Evolutionary conservation across 1,284 basidiomycete species (phyloP), one percentile per base, ranked within the genome.

Genomic region (Leccinum pallidistipes): DNA sequence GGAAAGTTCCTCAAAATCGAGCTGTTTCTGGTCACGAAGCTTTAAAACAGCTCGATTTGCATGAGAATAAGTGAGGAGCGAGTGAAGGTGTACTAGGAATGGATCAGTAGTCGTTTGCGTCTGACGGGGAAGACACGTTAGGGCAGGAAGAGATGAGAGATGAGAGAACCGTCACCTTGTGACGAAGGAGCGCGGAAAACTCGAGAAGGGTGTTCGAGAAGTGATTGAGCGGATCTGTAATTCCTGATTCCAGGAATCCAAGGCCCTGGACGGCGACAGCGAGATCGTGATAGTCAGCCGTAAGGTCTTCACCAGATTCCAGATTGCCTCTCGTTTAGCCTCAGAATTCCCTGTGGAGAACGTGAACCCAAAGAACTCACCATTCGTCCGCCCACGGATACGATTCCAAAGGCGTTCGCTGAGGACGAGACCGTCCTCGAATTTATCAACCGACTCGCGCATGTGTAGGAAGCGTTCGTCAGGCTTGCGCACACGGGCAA

Each of bases 1-100:
- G 5, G 95, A 96, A 5, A 98, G 85, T 72, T 98, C 97, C 77
- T 99, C 97, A 68, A 98, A 98, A 74, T 99, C 97, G 58, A 98
- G 86, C 76, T 99, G 97, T 76, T 98, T 99, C 77, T 98, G 95
- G 75, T 99, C 97, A 53, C 97, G 88, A 38, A 98, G 83, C 76
- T 94, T 97, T 63, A 99, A 84, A 5, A 98, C 94, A 8, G 89
- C 87, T 56, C 93, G 88, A 70, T 98, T 97, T 29, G 94, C 88
- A 67, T 92, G 86, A 0, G 95, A 91, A 74, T 98, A 98, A 8
- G 88, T 86, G 7, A 96, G 81, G 5, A 98, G 81, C 1, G 95
- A 95, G 69, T 97, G 94, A 6, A 97, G 81, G 69, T 97, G 94
- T 14, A 87, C 79, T 31, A 98, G 84, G 78, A 98, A 91, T 1